Conservation (phyloP, 495 filamentous ascomycete genomes). For the Aspergillus carlsbadensis region DNA sequence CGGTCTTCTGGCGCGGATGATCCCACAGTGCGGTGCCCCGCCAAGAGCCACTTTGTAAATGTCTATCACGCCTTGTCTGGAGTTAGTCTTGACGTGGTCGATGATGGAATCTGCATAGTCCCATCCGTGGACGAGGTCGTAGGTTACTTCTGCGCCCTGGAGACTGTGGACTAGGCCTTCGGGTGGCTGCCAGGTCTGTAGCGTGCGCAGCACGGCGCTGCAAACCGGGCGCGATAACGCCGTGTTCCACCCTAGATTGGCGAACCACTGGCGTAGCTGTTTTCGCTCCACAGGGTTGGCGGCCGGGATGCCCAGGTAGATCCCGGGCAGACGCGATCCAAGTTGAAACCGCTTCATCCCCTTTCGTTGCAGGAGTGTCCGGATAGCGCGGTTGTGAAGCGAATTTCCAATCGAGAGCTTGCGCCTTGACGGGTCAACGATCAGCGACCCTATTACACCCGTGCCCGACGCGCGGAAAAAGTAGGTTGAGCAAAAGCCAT, state of each 20-base stretch:
- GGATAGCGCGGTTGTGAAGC: constrained; percentile 77
- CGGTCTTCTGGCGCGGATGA: constrained; percentile 76
- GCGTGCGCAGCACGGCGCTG: constrained; percentile 63
- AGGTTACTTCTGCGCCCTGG: constrained; percentile 57
- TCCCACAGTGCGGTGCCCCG: constrained; percentile 69
- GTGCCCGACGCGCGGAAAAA: constrained; percentile 65
- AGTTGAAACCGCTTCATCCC: constrained; percentile 75
- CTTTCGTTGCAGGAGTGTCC: constrained; percentile 63
- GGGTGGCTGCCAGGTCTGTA: constrained; percentile 71
- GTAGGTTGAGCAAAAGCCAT: constrained; percentile 88
- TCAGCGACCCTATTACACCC: constrained; percentile 76
- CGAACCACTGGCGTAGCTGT: constrained; percentile 61
- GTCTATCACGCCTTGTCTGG: constrained; percentile 77
- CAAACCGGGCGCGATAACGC: constrained; percentile 61
- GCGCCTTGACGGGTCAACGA: constrained; percentile 78
- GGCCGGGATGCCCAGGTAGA: constrained; percentile 77
- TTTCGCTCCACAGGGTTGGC: constrained; percentile 58
- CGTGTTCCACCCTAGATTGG: constrained; percentile 69
- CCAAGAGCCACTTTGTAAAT: constrained; percentile 77
- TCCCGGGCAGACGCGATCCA: constrained; percentile 71
- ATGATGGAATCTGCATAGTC: constrained; percentile 74
- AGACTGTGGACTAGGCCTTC: constrained; percentile 70
- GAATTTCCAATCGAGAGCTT: constrained; percentile 86
- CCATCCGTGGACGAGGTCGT: constrained; percentile 76
- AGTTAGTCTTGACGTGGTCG: constrained; percentile 70